These are phyloP conservation scores for Helotiales sp. DNA, from an alignment of 2,329 filamentous ascomycete species.

Conservation along the genomic window DNA sequence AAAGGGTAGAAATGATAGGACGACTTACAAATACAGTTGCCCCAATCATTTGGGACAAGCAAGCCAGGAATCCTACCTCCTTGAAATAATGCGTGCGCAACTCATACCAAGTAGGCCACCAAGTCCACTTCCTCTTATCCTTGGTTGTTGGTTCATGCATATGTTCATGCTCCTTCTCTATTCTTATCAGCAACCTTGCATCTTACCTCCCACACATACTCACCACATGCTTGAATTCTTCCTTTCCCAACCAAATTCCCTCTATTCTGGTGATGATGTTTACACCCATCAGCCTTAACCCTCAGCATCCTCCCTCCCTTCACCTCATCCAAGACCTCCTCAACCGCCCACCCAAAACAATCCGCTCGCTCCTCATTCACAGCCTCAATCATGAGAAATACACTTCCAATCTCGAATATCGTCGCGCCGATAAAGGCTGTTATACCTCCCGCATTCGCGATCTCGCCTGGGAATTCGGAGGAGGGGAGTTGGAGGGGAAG, in stretches of 20 bases:
- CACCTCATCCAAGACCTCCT: constrained; percentile 44
- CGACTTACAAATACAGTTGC: constrained; percentile 54
- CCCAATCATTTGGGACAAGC: constrained; percentile 53
- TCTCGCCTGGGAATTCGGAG: constrained; percentile 55
- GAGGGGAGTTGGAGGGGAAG: constrained; percentile 55
- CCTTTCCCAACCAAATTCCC: constrained; percentile 39
- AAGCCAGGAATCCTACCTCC: constrained; percentile 64
- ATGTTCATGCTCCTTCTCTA: constrained; percentile 16
- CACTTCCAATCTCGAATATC: constrained; percentile 63
- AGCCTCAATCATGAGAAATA: constrained; percentile 65
- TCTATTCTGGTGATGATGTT: constrained; percentile 43
- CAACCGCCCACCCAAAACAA: constrained; percentile 70
- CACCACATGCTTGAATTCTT: constrained; percentile 15
- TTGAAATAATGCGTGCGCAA: constrained; percentile 59
- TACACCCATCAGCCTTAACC: constrained; percentile 33
- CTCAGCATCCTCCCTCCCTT: constrained; percentile 17
- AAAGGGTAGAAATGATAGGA: not conserved
- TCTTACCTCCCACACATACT: not conserved
- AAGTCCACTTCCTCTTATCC: constrained; percentile 48
- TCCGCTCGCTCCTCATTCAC: constrained; percentile 65
- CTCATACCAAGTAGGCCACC: constrained; percentile 59
- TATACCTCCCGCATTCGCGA: constrained; percentile 55
- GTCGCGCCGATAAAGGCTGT: constrained; percentile 67
- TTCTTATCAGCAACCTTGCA: not conserved
- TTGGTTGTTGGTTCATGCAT: constrained; percentile 14